These are phyloP conservation scores for Hanseniaspora pseudoguilliermondii DNA, from an alignment of 805 yeast genomes.

Conservation along the genomic window DNA sequence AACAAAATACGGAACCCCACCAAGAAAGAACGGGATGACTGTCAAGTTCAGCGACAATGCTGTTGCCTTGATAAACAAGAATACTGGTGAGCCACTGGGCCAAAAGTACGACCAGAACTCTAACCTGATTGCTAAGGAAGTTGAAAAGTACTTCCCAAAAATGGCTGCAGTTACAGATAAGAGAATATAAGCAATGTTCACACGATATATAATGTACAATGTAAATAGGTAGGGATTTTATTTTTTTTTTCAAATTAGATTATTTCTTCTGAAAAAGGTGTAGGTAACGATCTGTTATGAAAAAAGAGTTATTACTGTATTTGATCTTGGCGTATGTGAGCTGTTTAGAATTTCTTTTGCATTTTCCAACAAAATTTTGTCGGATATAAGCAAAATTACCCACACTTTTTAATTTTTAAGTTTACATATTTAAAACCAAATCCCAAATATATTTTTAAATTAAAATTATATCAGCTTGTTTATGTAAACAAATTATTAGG, in stretches of 20 bases:
- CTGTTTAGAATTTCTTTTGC: too few relatives aligned
- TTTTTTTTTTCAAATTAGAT: not conserved
- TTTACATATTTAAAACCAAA: too few relatives aligned
- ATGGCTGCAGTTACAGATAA: conserved; percentile 11
- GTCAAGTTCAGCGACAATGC: conserved; percentile 92
- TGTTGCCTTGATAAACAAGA: conserved; percentile 85
- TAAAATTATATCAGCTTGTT: not conserved
- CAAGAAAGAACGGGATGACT: conserved; percentile 76
- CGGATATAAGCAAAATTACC: too few relatives aligned
- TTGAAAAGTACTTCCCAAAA: conserved; percentile 7
- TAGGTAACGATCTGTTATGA: too few relatives aligned
- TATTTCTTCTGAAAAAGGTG: too few relatives aligned
- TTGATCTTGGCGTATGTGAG: too few relatives aligned
- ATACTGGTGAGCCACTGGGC: conserved; percentile 80
- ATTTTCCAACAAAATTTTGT: too few relatives aligned
- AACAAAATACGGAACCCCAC: conserved; percentile 59
- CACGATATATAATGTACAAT: not conserved
- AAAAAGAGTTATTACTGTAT: too few relatives aligned
- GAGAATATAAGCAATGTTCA: not conserved
- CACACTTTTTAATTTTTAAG: too few relatives aligned
- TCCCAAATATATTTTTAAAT: too few relatives aligned
- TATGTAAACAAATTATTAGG: not conserved
- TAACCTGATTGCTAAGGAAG: conserved; percentile 11
- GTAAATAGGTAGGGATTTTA: not conserved
- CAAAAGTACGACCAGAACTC: conserved; percentile 51